Evolutionary conservation across 2,329 filamentous ascomycete species (phyloP), one percentile per base, ranked within the genome.

Genomic region (Xylaria sp.): DNA sequence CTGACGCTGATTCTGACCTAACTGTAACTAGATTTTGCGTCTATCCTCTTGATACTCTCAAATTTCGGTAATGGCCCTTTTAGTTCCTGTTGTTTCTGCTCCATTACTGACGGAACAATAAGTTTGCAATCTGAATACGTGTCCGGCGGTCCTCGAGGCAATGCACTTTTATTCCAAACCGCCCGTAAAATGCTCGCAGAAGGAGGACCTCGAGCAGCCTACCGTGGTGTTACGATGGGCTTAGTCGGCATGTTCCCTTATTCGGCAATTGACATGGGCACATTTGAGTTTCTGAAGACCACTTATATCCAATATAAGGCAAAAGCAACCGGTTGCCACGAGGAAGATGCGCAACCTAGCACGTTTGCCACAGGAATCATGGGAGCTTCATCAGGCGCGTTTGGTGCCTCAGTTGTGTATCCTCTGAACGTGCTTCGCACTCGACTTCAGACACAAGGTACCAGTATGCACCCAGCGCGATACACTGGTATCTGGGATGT

Each of bases 171-270:
- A 71, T 82, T 90, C 34, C 90, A 92, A 58, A 98, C 95, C 0
- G 93, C 93, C 2, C 87, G 88, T 78, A 97, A 94, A 79, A 97
- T 99, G 91, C 94, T 91, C 85, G 87, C 86, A 50, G 88, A 90
- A 68, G 92, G 93, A 67, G 93, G 93, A 25, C 74, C 94, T 34
- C 85, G 88, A 39, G 87, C 92, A 7, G 95, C 94, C 72, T 99
- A 98, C 80, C 93, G 95, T 63, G 96, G 96, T 50, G 87, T 99
- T 41, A 94, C 94, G 0, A 96, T 98, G 88, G 96, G 96, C 18
- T 86, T 99, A 3, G 83, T 98, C 60, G 96, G 96, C 79, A 98
- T 98, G 90, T 99, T 99, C 76, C 96, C 96, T 0, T 99, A 98
- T 80, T 95, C 94, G 51, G 96, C 96, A 59, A 97, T 99, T 78